These are phyloP conservation scores for Pulveroboletus sp. DNA, from an alignment of 768 basidiomycete species.

Conservation along the genomic window DNA sequence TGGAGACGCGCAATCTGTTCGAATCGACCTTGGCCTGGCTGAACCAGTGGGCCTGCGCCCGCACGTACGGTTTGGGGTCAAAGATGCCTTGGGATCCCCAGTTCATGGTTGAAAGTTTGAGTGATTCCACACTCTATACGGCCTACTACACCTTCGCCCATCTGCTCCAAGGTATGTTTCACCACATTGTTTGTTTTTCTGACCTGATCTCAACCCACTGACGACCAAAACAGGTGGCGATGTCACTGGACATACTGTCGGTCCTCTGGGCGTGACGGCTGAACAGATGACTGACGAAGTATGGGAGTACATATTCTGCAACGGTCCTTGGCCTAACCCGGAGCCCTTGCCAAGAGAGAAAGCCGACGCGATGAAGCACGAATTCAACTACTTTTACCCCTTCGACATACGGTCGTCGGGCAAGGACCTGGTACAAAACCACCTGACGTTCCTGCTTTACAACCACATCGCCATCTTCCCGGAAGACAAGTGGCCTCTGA, in stretches of 20 bases:
- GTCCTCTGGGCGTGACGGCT: slow-evolving; percentile 78
- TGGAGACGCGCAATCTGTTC: slow-evolving; percentile 91
- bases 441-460: slow-evolving; percentile 92
- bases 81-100: slow-evolving; percentile 95
- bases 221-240: slow-evolving; percentile 49
- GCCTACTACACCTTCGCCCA: slow-evolving; percentile 94
- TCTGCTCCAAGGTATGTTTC: slow-evolving; percentile 74
- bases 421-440: slow-evolving; percentile 94
- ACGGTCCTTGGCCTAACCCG: slow-evolving; percentile 68
- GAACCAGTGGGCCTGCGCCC: slow-evolving; percentile 99
- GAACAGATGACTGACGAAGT: slow-evolving; percentile 97
- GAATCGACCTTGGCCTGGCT: slow-evolving; percentile 92
- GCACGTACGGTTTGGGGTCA: slow-evolving; percentile 93
- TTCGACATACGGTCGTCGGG: slow-evolving; percentile 97
- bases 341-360: slow-evolving; percentile 70
- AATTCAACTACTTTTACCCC: slow-evolving; percentile 97
- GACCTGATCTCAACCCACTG: slow-evolving; percentile 8
- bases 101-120: slow-evolving; percentile 94
- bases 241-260: slow-evolving; percentile 74
- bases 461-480: slow-evolving; percentile 92
- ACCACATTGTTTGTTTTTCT: not conserved
- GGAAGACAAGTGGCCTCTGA: slow-evolving; percentile 81
- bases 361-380: slow-evolving; percentile 79
- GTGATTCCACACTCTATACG: slow-evolving; percentile 99
- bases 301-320: slow-evolving; percentile 90